Evolutionary conservation across 345 rosid genomes (phyloP).

Genomic region (Alliaria petiolata): DNA sequence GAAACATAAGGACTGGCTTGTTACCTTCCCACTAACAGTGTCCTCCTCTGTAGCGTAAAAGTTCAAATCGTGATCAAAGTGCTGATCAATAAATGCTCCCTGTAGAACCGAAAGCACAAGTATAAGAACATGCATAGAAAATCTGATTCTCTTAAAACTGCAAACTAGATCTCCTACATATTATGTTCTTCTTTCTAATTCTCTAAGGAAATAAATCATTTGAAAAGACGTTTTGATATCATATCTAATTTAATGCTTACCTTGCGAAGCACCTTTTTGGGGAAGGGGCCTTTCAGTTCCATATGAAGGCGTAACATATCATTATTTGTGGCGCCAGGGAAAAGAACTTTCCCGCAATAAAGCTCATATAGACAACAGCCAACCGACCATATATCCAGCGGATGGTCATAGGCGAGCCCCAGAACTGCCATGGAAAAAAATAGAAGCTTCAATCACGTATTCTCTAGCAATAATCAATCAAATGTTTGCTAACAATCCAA

Average conservation of each 20-base stretch:
- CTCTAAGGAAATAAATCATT: neutral
- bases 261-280: constrained; percentile 98
- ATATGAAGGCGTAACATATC: constrained; percentile 99
- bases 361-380: constrained; percentile 99
- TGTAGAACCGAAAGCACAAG: constrained; percentile 24
- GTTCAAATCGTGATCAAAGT: constrained; percentile 86
- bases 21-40: constrained; percentile 86
- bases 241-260: constrained; percentile 31
- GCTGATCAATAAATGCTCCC: constrained; percentile 95
- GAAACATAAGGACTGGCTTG: neutral
- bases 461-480: neutral
- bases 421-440: constrained; percentile 65
- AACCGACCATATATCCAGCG: constrained; percentile 97
- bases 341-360: constrained; percentile 94
- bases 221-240: neutral
- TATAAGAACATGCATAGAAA: neutral
- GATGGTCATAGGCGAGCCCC: constrained; percentile 97
- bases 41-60: constrained; percentile 89
- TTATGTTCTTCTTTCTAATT: neutral
- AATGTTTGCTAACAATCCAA: neutral
- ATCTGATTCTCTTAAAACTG: constrained; percentile 2
- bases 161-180: neutral
- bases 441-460: neutral
- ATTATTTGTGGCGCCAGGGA: constrained; percentile 91
- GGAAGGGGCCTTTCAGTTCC: constrained; percentile 94